Conservation (phyloP, 2,329 filamentous ascomycete species). For the Neofusicoccum ribis region DNA sequence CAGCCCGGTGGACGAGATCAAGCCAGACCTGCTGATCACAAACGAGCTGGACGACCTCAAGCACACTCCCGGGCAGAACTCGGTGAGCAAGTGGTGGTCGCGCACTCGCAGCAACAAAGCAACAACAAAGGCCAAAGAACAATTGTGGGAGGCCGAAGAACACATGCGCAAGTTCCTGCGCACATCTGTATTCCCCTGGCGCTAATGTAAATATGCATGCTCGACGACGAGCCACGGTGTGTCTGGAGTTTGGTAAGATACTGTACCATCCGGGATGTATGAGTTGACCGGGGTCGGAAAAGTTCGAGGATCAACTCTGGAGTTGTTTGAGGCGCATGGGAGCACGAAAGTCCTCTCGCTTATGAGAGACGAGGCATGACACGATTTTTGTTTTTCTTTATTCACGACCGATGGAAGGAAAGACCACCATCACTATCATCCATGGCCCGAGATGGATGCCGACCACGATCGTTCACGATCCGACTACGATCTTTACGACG, state of each 20-base stretch:
- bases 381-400: not conserved
- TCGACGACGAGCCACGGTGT: slow-evolving; percentile 13
- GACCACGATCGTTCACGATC: slow-evolving; percentile 11
- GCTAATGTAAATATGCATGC: slow-evolving; percentile 26
- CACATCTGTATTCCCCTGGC: slow-evolving; percentile 31
- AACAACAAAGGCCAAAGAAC: slow-evolving; percentile 31
- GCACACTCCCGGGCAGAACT: slow-evolving; percentile 26
- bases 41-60: slow-evolving; percentile 32
- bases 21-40: slow-evolving; percentile 34
- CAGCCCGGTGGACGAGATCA: slow-evolving; percentile 31
- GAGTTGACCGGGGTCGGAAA: not conserved
- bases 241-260: slow-evolving; percentile 9
- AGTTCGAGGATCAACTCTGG: not conserved
- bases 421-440: slow-evolving; percentile 13
- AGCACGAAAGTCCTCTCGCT: slow-evolving; percentile 6
- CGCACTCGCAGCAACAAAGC: slow-evolving; percentile 25
- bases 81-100: slow-evolving; percentile 35
- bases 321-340: slow-evolving; percentile 15
- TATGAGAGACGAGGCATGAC: slow-evolving; percentile 15
- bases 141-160: slow-evolving; percentile 36
- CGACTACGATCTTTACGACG: slow-evolving; percentile 7
- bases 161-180: slow-evolving; percentile 39
- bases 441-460: slow-evolving; percentile 16
- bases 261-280: slow-evolving; percentile 5
- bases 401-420: slow-evolving; percentile 8